Conservation (phyloP, 257 asterid genomes). For the Misopates orontium region DNA sequence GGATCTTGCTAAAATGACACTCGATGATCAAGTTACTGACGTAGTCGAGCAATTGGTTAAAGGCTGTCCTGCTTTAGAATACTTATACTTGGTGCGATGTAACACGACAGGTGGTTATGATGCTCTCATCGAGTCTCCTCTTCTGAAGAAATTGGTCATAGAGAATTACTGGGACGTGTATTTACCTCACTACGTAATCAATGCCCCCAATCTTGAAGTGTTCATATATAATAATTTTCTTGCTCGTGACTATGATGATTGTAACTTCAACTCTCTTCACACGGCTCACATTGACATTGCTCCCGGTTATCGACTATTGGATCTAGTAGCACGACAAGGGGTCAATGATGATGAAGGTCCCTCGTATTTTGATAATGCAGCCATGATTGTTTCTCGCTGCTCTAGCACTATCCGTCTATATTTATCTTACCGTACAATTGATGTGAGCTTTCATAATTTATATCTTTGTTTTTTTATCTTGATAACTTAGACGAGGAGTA, state of each 20-base stretch:
- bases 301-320: neutral
- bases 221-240: neutral
- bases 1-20: neutral
- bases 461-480: neutral
- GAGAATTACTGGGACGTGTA: neutral
- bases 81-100: neutral
- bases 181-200: neutral
- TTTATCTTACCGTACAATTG: neutral
- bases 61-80: neutral
- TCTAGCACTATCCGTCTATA: neutral
- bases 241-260: too few relatives aligned
- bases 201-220: neutral
- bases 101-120: neutral
- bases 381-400: neutral
- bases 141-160: neutral
- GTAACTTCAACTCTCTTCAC: neutral
- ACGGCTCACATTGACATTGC: slow-evolving; percentile 4
- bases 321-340: neutral
- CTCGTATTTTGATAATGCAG: too few relatives aligned
- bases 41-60: neutral
- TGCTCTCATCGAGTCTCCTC: neutral
- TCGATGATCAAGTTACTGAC: neutral
- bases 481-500: neutral
- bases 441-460: neutral
- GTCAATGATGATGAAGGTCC: neutral